Evolutionary conservation across 78 protist genomes (phyloP), one percentile per base, ranked within the genome.

Genomic region (Chrysochromulina parva): DNA sequence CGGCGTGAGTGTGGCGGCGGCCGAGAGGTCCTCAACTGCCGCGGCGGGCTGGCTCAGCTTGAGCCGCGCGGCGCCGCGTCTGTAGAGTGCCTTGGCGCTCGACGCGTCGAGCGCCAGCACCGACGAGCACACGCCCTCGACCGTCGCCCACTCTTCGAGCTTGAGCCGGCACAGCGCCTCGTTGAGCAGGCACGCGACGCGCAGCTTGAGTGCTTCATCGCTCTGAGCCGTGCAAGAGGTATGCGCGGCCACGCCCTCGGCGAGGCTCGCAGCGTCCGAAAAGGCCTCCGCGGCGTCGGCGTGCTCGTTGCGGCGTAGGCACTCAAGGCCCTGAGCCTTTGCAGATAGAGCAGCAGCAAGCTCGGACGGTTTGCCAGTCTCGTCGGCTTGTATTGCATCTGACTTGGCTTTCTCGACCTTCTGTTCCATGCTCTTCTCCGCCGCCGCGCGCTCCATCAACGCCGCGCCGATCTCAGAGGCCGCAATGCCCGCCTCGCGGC

Each of bases 401-500:
- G 62, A 7, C 62, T 13, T 58, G 24, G 62, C 62, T 13, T 58
- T 13, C 62, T 7, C 62, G 24, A 14, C 62, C 62, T 7, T 13
- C 62, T 58, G 24, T 13, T 7, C 62, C 62, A 13, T 13, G 62
- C 62, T 0, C 62, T 13, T 7, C 62, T 58, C 62, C 24, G 7
- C 62, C 24, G 62, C 62, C 24, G 62, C 62, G 62, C 62, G 62
- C 48, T 0, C 60, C 50, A 13, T 28, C 13, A 78, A 62, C 14
- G 59, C 60, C 16, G 16, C 2, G 20, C 38, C 62, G 20, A 78
- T 62, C 58, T 78, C 86, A 24, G 26, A 1, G 2, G 60, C 50
- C 28, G 58, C 2, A 20, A 78, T 9, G 10, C 86, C 86, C 58
- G 86, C 86, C 86, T 78, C 86, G 62, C 86, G 55, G 16, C 62